phyloP scores from a whole-genome alignment of 495 filamentous ascomycete species.

The Hypoxylon perforatum region DNA sequence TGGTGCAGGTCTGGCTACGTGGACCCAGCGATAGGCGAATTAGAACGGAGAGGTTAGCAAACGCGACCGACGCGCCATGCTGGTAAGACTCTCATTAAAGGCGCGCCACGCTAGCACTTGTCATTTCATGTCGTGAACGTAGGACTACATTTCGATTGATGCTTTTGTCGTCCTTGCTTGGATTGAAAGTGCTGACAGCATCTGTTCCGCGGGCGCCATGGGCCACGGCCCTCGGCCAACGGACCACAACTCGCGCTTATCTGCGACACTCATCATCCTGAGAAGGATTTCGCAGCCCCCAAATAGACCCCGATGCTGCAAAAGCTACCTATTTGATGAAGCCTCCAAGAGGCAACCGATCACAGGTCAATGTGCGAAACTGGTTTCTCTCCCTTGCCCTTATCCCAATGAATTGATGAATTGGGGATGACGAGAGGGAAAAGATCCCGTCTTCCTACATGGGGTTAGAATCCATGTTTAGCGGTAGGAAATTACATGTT shows the following conservation, averaged over 20 bases:
- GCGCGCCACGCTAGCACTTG: conserved; percentile 27
- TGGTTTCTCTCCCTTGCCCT: conserved; percentile 9
- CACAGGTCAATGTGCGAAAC: conserved; percentile 11
- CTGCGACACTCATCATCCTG: conserved; percentile 22
- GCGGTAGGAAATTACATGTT: conserved; percentile 5
- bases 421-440: conserved; percentile 12
- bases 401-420: background rate
- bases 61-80: conserved; percentile 20
- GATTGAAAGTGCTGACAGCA: conserved; percentile 34
- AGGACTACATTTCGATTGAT: background rate
- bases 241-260: conserved; percentile 12
- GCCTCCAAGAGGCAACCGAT: conserved; percentile 28
- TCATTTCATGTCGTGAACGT: background rate
- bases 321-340: background rate
- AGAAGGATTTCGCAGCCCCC: conserved; percentile 31
- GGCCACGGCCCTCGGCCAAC: conserved; percentile 7
- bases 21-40: conserved; percentile 15
- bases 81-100: conserved; percentile 19
- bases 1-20: conserved; percentile 15
- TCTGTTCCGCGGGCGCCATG: conserved; percentile 22
- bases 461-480: conserved; percentile 12
- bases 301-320: background rate
- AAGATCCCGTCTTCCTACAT: conserved; percentile 20
- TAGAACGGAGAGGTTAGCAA: background rate
- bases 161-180: background rate